Evolutionary conservation across 768 basidiomycete genomes (phyloP).

Genomic region (Russula abietina): DNA sequence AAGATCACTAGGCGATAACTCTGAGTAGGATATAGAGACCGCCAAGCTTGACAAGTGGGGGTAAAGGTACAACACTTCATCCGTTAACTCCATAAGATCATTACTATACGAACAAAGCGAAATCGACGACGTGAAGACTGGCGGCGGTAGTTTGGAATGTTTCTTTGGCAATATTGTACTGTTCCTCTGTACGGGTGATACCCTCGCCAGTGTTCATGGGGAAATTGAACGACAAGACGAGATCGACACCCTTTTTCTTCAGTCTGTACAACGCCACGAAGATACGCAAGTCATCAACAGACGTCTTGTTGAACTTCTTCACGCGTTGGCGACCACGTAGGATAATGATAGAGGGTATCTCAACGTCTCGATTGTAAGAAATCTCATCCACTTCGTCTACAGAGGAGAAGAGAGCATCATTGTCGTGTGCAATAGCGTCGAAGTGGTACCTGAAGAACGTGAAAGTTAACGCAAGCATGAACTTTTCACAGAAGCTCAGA

Average conservation of each 20-base stretch:
- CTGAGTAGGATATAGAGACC: no score
- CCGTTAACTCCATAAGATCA: neutral
- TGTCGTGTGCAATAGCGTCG: conserved; percentile 85
- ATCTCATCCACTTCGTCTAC: conserved; percentile 41
- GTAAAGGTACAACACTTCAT: neutral
- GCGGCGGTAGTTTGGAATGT: conserved; percentile 51
- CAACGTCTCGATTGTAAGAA: conserved; percentile 39
- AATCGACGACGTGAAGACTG: conserved; percentile 63
- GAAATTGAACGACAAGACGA: conserved; percentile 81
- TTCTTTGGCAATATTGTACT: conserved; percentile 34
- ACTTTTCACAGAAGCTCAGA: neutral
- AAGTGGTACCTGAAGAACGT: conserved; percentile 78
- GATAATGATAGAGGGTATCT: conserved; percentile 53
- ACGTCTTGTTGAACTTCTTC: conserved; percentile 64
- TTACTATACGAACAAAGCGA: conserved; percentile 57
- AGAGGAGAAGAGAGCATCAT: conserved; percentile 51
- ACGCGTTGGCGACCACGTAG: conserved; percentile 68
- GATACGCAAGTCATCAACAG: conserved; percentile 65
- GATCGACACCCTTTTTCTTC: conserved; percentile 60
- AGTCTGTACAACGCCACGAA: conserved; percentile 79
- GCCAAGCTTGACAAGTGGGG: neutral
- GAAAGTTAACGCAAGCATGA: conserved; percentile 17
- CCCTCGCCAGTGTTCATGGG: conserved; percentile 49
- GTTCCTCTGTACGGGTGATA: conserved; percentile 38
- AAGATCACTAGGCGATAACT: no score